phyloP scores from a whole-genome alignment of 75 land plant genomes.

The Isoetes taiwanensis region DNA sequence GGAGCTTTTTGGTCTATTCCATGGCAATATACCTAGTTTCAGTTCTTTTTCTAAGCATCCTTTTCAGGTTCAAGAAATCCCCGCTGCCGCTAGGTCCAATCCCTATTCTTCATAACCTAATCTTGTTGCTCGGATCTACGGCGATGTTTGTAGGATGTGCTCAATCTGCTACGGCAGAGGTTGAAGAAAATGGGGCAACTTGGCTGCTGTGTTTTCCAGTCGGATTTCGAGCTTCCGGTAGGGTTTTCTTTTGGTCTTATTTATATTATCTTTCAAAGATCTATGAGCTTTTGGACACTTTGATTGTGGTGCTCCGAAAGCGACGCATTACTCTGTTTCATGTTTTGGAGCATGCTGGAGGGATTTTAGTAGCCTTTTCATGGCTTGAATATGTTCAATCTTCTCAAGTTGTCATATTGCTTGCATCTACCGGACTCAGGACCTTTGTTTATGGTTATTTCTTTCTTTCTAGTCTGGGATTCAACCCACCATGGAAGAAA shows the following conservation, averaged over 20 bases:
- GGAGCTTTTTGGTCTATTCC: neutral
- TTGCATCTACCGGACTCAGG: neutral
- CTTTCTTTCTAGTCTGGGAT: conserved; percentile 1
- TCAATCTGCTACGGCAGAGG: neutral
- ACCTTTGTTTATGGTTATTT: neutral
- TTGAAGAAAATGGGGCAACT: neutral
- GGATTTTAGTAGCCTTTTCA: neutral
- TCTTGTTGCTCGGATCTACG: neutral
- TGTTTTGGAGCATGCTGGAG: neutral
- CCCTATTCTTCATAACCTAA: neutral
- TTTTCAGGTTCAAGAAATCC: neutral
- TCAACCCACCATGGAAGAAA: neutral
- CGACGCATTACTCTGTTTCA: neutral
- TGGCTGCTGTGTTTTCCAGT: conserved; percentile 1
- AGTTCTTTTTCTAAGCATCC: neutral
- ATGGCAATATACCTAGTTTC: neutral
- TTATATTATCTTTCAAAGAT: neutral
- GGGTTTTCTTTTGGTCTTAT: neutral
- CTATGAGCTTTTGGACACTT: neutral
- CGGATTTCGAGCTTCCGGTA: neutral
- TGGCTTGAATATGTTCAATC: neutral
- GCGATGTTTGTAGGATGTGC: neutral
- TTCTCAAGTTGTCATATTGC: neutral
- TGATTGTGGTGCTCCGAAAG: neutral
- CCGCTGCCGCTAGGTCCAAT: neutral